Evolutionary conservation across 352 stramenopile genomes (phyloP).

Genomic region (Blastocystis sp.): DNA sequence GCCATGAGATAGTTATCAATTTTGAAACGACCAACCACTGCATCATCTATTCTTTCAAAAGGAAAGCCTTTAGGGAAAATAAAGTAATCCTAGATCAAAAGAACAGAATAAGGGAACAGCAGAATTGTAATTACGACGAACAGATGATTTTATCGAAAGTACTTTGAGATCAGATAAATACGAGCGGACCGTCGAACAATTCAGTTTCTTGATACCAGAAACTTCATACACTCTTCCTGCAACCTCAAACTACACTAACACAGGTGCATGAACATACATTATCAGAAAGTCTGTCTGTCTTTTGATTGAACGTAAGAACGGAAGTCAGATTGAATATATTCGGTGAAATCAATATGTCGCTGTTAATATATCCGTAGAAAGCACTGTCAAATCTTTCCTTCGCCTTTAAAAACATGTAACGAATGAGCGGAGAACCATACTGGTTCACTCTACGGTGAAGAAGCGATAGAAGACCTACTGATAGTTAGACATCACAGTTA

Average conservation of each 20-base stretch:
- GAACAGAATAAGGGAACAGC: background rate
- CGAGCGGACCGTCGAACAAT: no score
- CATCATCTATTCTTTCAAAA: background rate
- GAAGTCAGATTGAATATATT: background rate
- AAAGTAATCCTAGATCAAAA: constrained; percentile 35
- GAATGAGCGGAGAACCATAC: background rate
- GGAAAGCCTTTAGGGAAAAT: background rate
- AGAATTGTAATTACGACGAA: constrained; percentile 2
- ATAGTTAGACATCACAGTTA: no score
- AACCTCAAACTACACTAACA: background rate
- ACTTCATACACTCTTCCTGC: background rate
- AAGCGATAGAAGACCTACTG: background rate
- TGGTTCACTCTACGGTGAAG: background rate
- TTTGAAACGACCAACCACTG: constrained; percentile 12
- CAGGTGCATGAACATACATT: background rate
- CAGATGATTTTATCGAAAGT: background rate
- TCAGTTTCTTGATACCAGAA: no score
- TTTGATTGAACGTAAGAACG: background rate
- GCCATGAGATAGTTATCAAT: constrained; percentile 46
- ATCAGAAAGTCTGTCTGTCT: background rate
- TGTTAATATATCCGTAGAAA: constrained; percentile 51
- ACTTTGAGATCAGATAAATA: no score
- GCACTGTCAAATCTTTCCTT: background rate
- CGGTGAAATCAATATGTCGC: constrained; percentile 5
- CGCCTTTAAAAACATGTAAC: background rate